Evolutionary conservation across 202 grass and related monocot genomes (phyloP).

Genomic region (Saccharum hybrid): DNA sequence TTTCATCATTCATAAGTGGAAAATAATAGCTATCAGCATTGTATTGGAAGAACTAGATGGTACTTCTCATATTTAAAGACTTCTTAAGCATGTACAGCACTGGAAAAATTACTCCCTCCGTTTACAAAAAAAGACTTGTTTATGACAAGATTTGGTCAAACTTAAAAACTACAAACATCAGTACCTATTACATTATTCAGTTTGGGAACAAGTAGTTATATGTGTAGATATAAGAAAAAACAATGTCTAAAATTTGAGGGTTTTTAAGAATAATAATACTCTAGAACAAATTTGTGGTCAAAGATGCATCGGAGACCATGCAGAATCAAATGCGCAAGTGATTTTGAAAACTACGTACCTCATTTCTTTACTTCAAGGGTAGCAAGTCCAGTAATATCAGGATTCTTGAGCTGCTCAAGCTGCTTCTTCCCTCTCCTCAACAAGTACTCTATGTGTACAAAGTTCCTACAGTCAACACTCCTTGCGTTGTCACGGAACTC

Average conservation of each 20-base stretch:
- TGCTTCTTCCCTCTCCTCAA: slow-evolving; percentile 82
- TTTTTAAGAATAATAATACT: neutral
- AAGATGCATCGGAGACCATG: neutral
- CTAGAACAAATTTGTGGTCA: neutral
- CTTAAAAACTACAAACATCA: neutral
- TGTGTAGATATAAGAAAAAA: neutral
- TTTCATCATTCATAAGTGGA: slow-evolving; percentile 18
- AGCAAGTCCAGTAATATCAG: slow-evolving; percentile 68
- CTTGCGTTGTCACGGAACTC: slow-evolving; percentile 74
- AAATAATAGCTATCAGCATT: neutral
- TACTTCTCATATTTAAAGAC: neutral
- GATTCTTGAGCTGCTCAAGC: slow-evolving; percentile 86
- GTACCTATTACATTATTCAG: neutral
- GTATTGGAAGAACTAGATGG: neutral
- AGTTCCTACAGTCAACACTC: slow-evolving; percentile 74
- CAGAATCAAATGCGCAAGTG: neutral
- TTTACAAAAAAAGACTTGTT: neutral
- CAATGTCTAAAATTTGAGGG: neutral
- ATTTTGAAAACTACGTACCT: slow-evolving; percentile 16
- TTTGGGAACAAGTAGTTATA: neutral
- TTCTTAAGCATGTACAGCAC: neutral
- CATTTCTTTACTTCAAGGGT: slow-evolving; percentile 69
- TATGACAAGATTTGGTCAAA: neutral
- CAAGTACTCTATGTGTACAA: slow-evolving; percentile 90
- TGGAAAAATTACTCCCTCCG: neutral